Evolutionary conservation across 2,329 filamentous ascomycete species (phyloP).

Genomic region (Monosporascus sp.): DNA sequence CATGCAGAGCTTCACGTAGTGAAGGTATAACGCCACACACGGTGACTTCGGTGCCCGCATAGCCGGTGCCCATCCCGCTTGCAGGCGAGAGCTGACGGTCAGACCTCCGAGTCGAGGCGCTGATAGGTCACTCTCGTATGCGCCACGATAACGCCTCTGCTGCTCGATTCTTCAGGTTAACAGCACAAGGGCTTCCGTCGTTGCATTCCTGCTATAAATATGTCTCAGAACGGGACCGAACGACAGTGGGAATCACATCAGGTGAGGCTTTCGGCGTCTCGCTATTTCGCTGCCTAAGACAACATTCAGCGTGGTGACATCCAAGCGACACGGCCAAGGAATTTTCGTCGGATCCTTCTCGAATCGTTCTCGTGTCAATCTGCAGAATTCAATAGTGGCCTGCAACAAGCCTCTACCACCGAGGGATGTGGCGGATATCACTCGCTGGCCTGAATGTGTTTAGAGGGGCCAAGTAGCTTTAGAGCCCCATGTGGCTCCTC

Average conservation of each 20-base stretch:
- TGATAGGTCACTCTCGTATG: neutral
- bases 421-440: neutral
- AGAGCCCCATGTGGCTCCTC: neutral
- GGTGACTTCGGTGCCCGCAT: neutral
- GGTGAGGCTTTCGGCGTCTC: too few species aligned
- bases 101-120: neutral
- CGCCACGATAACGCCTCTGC: neutral
- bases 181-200: too few species aligned
- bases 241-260: too few species aligned
- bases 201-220: neutral
- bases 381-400: neutral
- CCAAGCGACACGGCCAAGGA: neutral
- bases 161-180: neutral
- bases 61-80: neutral
- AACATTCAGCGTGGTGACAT: neutral
- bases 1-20: neutral
- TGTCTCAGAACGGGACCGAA: neutral
- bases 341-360: neutral
- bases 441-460: neutral
- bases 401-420: neutral
- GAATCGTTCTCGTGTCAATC: neutral
- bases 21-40: neutral
- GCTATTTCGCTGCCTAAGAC: too few species aligned
- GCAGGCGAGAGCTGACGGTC: neutral
- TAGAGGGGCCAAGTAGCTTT: neutral